Conservation (phyloP, 305 asterid species). For the Fraxinus sp. region DNA sequence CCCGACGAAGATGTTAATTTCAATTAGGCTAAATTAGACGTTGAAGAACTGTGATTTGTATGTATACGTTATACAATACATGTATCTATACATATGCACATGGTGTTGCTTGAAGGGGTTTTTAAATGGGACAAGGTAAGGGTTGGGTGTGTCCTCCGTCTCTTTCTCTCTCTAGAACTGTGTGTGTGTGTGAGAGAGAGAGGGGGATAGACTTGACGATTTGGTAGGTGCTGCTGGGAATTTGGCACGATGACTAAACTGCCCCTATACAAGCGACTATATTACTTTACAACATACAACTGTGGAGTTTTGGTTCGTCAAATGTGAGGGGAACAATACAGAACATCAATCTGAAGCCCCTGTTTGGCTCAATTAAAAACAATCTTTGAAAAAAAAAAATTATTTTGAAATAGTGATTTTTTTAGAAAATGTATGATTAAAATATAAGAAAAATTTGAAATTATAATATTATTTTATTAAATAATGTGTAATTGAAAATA, state of each 20-base stretch:
- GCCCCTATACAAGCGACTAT: background rate
- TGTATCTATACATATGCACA: background rate
- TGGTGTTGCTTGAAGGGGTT: background rate
- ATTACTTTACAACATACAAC: constrained; percentile 18
- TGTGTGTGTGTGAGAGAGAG: background rate
- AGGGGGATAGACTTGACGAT: background rate
- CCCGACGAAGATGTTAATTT: background rate
- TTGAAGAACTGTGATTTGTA: background rate
- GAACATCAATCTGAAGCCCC: no score
- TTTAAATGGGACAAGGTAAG: background rate
- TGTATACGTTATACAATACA: background rate
- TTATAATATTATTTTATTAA: no score
- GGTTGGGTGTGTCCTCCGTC: background rate
- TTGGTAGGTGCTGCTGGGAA: background rate
- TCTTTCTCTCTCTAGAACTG: background rate
- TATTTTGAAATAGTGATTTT: no score
- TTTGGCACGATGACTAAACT: background rate
- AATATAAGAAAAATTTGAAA: no score
- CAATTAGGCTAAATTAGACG: background rate
- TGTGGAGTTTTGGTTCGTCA: background rate
- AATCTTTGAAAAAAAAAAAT: no score
- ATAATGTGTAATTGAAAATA: no score
- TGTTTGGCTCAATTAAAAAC: no score
- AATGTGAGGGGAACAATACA: background rate
- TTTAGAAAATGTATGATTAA: no score